Evolutionary conservation across 345 rosid genomes (phyloP).

Genomic region (Eucalyptus microcorys): DNA sequence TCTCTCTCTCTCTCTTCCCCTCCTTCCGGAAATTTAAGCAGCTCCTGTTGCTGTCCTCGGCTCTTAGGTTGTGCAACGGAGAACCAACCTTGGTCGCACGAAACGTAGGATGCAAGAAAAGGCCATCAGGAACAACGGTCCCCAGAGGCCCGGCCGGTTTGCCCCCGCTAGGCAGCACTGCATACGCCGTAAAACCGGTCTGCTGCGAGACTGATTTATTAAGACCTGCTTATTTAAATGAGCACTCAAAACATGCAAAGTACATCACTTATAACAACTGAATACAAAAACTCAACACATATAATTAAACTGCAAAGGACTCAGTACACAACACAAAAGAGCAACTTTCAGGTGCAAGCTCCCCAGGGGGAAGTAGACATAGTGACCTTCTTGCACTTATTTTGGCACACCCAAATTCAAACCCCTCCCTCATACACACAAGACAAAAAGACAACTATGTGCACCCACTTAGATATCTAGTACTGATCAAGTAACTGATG

Average conservation of each 20-base stretch:
- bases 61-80: not conserved
- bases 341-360: not conserved
- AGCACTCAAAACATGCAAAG: not conserved
- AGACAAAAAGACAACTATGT: not conserved
- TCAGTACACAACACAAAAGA: not conserved
- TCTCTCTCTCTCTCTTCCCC: not conserved
- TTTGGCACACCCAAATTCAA: not conserved
- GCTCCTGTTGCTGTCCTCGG: not conserved
- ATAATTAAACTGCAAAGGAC: not conserved
- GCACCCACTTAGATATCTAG: not conserved
- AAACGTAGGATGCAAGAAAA: not conserved
- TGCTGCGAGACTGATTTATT: not conserved
- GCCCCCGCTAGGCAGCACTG: not conserved
- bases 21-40: not conserved
- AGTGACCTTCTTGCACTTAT: not conserved
- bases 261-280: not conserved
- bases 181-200: not conserved
- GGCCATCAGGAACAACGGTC: not conserved
- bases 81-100: not conserved
- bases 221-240: not conserved
- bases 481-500: not conserved
- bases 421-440: not conserved
- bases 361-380: not conserved
- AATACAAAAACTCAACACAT: not conserved
- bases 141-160: not conserved